Conservation (phyloP, 2,329 filamentous ascomycete species). For the Xylaria hypoxylon region DNA sequence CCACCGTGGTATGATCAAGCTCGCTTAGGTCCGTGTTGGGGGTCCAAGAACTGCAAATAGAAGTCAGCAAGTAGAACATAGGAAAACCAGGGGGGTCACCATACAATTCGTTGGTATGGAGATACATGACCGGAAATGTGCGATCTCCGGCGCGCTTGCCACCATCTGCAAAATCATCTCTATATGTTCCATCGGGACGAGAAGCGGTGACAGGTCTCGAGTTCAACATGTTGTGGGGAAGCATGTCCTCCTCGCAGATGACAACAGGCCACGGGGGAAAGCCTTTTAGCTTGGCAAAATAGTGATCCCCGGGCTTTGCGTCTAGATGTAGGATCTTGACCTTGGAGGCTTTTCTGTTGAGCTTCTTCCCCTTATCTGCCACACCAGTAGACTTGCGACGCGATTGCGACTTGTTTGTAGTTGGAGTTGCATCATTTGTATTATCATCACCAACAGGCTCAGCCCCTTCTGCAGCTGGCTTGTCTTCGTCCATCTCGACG, state of each 20-base stretch:
- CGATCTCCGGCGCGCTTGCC: slow-evolving; percentile 87
- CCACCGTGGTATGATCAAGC: slow-evolving; percentile 78
- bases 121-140: slow-evolving; percentile 94
- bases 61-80: slow-evolving; percentile 30
- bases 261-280: slow-evolving; percentile 95
- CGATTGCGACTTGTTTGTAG: slow-evolving; percentile 55
- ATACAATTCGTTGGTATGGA: slow-evolving; percentile 97
- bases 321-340: slow-evolving; percentile 77
- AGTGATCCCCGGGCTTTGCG: slow-evolving; percentile 91
- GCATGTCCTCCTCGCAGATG: slow-evolving; percentile 93
- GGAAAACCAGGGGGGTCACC: slow-evolving; percentile 54
- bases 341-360: slow-evolving; percentile 87
- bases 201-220: slow-evolving; percentile 86
- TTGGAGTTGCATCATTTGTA: slow-evolving; percentile 35
- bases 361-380: slow-evolving; percentile 79
- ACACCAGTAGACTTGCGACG: slow-evolving; percentile 79
- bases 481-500: slow-evolving; percentile 49
- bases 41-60: slow-evolving; percentile 81
- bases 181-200: slow-evolving; percentile 84
- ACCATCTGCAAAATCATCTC: slow-evolving; percentile 86
- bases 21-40: slow-evolving; percentile 84
- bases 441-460: slow-evolving; percentile 36
- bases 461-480: slow-evolving; percentile 43
- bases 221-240: slow-evolving; percentile 80
- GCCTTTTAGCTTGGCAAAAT: slow-evolving; percentile 92